Conservation (phyloP, 2,329 filamentous ascomycete genomes). For the Gyromitra esculenta region DNA sequence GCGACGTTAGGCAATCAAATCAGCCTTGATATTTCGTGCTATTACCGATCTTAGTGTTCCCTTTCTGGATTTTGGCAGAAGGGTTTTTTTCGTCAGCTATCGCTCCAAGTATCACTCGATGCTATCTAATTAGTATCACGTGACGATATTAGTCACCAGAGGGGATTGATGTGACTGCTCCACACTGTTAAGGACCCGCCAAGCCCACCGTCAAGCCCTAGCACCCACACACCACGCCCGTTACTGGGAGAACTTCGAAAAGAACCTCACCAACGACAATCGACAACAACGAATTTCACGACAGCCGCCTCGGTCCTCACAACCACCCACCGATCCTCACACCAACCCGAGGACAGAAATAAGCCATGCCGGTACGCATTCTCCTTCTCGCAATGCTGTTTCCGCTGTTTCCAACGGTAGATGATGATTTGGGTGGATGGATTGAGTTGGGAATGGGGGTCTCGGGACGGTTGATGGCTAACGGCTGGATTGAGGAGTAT, state of each 20-base stretch:
- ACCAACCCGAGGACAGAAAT: slow-evolving; percentile 47
- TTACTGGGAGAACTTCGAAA: slow-evolving; percentile 38
- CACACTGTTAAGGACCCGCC: not conserved
- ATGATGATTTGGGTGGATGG: not conserved
- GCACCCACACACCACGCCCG: slow-evolving; percentile 38
- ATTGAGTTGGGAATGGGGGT: not conserved
- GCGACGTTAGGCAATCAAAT: no score
- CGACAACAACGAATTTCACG: slow-evolving; percentile 48
- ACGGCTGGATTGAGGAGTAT: slow-evolving; percentile 36
- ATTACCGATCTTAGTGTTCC: no score
- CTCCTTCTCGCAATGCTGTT: slow-evolving; percentile 23
- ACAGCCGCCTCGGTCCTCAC: slow-evolving; percentile 41
- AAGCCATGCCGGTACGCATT: slow-evolving; percentile 51
- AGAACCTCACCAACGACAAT: slow-evolving; percentile 23
- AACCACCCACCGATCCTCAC: slow-evolving; percentile 44
- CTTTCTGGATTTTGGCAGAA: not conserved
- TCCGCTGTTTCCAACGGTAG: not conserved
- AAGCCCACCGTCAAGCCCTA: slow-evolving; percentile 42
- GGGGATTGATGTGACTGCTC: slow-evolving; percentile 43
- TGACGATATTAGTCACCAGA: slow-evolving; percentile 7
- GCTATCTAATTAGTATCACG: not conserved
- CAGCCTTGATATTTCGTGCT: no score
- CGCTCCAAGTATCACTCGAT: slow-evolving; percentile 35
- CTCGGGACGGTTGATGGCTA: slow-evolving; percentile 41
- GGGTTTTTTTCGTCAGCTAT: not conserved